These are phyloP conservation scores for Kockovaella imperatae DNA, from an alignment of 768 basidiomycete genomes.

Conservation along the genomic window DNA sequence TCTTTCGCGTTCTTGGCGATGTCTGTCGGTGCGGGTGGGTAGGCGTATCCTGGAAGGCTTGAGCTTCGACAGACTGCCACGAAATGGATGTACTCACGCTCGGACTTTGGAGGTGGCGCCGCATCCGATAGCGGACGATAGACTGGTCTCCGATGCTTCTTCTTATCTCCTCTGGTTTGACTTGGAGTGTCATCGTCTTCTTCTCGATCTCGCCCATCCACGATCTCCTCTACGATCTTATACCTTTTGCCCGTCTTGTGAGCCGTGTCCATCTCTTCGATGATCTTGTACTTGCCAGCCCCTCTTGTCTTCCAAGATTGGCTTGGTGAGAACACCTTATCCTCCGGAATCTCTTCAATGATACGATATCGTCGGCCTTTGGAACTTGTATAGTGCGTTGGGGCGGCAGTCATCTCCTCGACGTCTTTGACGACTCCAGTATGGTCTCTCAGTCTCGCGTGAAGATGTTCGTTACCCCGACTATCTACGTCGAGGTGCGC, in stretches of 20 bases:
- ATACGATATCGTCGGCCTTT: too few species aligned
- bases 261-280: too few species aligned
- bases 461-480: constrained; percentile 22
- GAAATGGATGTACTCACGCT: constrained; percentile 9
- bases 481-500: constrained; percentile 17
- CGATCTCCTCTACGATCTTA: constrained; percentile 3
- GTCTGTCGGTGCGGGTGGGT: constrained; percentile 23
- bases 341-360: constrained; percentile 5
- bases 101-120: constrained; percentile 16
- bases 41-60: constrained; percentile 18
- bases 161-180: too few species aligned
- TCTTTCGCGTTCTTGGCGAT: constrained; percentile 21
- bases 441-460: constrained; percentile 22
- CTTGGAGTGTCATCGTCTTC: too few species aligned
- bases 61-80: too few species aligned
- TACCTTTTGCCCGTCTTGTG: constrained; percentile 15
- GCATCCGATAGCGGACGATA: constrained; percentile 11
- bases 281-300: too few species aligned
- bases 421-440: constrained; percentile 7
- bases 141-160: constrained; percentile 3
- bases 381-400: background rate
- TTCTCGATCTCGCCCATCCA: constrained; percentile 5
- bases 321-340: too few species aligned
- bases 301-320: too few species aligned
- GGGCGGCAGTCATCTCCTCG: constrained; percentile 1